These are phyloP conservation scores for Ustilago xerochloae DNA, from an alignment of 1,284 basidiomycete species.

Conservation along the genomic window DNA sequence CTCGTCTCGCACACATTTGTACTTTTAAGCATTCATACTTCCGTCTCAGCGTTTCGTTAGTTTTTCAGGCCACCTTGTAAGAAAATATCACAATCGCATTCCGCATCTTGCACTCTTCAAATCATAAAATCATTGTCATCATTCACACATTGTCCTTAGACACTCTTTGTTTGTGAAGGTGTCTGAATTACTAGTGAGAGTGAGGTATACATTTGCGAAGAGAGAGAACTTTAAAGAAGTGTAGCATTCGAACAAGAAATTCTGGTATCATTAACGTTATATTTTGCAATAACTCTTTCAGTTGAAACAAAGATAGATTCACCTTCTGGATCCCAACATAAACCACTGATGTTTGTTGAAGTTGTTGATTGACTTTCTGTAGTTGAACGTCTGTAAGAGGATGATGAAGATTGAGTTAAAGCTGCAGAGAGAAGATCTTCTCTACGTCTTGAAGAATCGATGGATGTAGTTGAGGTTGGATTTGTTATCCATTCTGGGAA, in stretches of 20 bases:
- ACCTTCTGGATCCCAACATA: constrained; percentile 54
- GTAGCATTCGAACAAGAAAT: constrained; percentile 7
- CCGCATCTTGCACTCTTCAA: not conserved
- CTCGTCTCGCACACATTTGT: constrained; percentile 10
- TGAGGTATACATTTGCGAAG: not conserved
- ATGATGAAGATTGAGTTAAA: not conserved
- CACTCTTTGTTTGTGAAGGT: not conserved
- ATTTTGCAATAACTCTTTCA: constrained; percentile 39
- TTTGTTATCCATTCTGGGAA: constrained; percentile 15
- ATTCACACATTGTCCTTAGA: not conserved
- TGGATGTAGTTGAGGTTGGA: constrained; percentile 7
- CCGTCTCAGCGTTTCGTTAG: not conserved
- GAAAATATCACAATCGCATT: not conserved
- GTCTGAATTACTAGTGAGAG: no score
- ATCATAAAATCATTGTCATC: not conserved
- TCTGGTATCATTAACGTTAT: constrained; percentile 26
- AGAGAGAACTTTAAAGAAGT: constrained; percentile 3
- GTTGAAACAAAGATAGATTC: constrained; percentile 50
- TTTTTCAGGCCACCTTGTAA: not conserved
- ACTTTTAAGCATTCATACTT: constrained; percentile 17
- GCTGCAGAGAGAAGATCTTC: constrained; percentile 11
- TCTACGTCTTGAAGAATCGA: not conserved
- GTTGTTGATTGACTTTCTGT: not conserved
- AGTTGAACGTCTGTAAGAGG: not conserved
- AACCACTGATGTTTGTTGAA: constrained; percentile 40